Base-by-base conservation (phyloP, 495 filamentous ascomycete species). In the Neurospora africana region DNA sequence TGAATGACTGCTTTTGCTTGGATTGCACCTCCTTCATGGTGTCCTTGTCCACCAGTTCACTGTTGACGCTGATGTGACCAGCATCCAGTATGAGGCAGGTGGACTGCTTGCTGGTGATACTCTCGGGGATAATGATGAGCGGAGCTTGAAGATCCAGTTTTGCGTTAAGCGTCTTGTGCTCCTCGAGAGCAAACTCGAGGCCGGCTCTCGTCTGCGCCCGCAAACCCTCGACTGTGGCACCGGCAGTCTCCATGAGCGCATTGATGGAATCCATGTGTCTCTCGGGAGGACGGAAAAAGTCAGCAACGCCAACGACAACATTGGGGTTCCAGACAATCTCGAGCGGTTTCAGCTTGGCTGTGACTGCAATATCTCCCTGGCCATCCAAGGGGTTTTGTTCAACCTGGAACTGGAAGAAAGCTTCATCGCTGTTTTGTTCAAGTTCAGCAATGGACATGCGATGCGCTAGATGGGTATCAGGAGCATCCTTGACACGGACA, bases 211-310 rank as follows among this genome's bases (percentile, higher is more conserved):
- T 99, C 82, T 99, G 95, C 80, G 97, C 93, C 41, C 95, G 88
- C 71, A 98, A 82, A 17, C 93, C 94, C 81, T 98, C 93, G 2
- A 99, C 95, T 0, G 95, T 98, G 37, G 93, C 94, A 21, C 95
- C 94, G 30, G 95, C 95, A 23, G 92, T 92, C 78, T 99, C 95
- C 86, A 99, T 89, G 67, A 99, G 84, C 33, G 95, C 95, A 9
- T 90, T 91, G 76, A 99, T 97, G 27, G 95, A 98, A 80, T 99
- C 95, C 95, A 98, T 97, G 79, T 99, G 96, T 72, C 93, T 86
- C 80, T 97, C 92, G 1, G 95, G 96, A 5, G 95, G 95, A 70
- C 94, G 91, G 84, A 99, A 98, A 83, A 99, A 99, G 72, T 91
- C 92, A 69, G 89, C 91, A 37, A 98, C 89, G 65, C 93, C 93